Evolutionary conservation across 169 alveolate species (phyloP).

Genomic region (Plasmodium vinckei): DNA sequence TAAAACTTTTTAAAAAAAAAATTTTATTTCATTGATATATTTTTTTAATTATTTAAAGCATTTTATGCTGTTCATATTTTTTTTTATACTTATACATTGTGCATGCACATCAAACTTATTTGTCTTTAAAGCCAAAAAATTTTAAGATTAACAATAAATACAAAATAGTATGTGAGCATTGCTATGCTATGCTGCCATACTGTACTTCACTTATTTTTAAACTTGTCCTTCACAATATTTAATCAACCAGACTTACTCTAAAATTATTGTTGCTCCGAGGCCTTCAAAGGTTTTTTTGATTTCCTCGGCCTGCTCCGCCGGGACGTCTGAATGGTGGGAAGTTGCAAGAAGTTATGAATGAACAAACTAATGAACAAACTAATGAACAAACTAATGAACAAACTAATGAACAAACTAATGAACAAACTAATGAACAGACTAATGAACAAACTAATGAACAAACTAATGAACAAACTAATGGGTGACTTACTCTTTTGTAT

Average conservation of each 20-base stretch:
- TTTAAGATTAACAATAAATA: no score
- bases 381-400: neutral
- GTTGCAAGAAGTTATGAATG: no score
- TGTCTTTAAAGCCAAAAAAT: no score
- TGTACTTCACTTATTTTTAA: neutral
- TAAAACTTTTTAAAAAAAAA: no score
- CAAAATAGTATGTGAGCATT: no score
- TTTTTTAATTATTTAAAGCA: no score
- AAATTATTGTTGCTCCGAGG: conserved; percentile 86
- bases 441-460: neutral
- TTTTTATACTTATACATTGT: no score
- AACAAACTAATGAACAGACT: neutral
- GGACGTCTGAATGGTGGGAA: conserved; percentile 67
- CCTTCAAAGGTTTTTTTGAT: conserved; percentile 83
- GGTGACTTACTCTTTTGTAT: conserved; percentile 79
- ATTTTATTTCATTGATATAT: no score
- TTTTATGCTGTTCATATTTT: no score
- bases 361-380: neutral
- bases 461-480: neutral
- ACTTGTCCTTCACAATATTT: conserved; percentile 8
- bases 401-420: neutral
- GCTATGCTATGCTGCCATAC: no score
- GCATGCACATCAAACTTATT: no score
- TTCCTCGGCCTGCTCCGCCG: conserved; percentile 87
- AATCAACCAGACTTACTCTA: conserved; percentile 69